phyloP scores from a whole-genome alignment of 2,329 filamentous ascomycete species.

The Claviceps fusiformis region DNA sequence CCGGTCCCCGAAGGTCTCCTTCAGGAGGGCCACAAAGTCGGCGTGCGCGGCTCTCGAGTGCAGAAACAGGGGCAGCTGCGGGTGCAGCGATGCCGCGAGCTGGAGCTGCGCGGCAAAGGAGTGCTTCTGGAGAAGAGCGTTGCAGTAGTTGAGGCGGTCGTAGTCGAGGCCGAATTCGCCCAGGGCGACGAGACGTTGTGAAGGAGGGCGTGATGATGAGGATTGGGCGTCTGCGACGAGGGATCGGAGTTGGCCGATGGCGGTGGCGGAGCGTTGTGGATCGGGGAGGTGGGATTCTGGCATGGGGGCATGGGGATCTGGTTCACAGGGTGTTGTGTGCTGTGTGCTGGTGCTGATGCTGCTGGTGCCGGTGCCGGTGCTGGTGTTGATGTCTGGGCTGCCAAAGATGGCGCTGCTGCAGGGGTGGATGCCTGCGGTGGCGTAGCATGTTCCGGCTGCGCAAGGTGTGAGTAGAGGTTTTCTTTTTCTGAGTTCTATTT shows the following conservation, averaged over 20 bases:
- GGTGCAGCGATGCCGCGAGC: conserved; percentile 52
- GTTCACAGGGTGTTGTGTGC: conserved; percentile 36
- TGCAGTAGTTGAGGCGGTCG: conserved; percentile 74
- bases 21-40: conserved; percentile 68
- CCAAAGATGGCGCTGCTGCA: conserved; percentile 76
- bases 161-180: conserved; percentile 96
- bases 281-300: conserved; percentile 36
- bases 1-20: conserved; percentile 38
- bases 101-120: conserved; percentile 76
- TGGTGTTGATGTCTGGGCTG: conserved; percentile 30
- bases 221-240: conserved; percentile 48
- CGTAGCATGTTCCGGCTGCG: conserved; percentile 66
- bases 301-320: conserved; percentile 33
- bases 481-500: no score
- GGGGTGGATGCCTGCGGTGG: conserved; percentile 87
- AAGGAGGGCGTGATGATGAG: conserved; percentile 16
- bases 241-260: conserved; percentile 46
- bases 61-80: conserved; percentile 78
- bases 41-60: conserved; percentile 78
- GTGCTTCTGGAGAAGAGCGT: conserved; percentile 65
- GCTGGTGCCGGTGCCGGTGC: conserved; percentile 18
- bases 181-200: conserved; percentile 53
- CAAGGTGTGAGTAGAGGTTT: conserved; percentile 2
- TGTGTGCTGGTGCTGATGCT: conserved; percentile 17
- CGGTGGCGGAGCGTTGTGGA: conserved; percentile 27